Base-by-base conservation (phyloP, 768 basidiomycete species). In the Baorangia bicolor region DNA sequence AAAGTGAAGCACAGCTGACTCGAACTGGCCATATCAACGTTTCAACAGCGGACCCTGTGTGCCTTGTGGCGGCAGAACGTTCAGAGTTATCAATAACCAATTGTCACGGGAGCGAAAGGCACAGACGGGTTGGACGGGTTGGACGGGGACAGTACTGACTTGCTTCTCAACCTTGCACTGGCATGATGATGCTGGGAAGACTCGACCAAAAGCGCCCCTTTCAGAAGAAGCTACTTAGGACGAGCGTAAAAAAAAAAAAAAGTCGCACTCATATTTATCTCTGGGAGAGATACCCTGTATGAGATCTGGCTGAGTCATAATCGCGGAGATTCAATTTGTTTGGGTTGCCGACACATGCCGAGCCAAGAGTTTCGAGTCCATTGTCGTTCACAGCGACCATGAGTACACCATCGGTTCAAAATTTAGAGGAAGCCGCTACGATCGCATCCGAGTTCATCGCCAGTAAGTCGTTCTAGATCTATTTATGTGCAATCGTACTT, bases 371-470 rank as follows among this genome's bases (percentile, higher is more conserved):
- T n/a, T 21, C 38, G 43, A 38, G 34, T 28, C 14, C 28, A 12
- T 47, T 43, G 52, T 51, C 40, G 21, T 33, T 43, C 37, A 50
- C 56, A 16, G 3, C 39, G 46, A 61, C 48, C 53, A 71, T 73
- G 72, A 71, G 61, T 39, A 67, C 68, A 0, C 70, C 70, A 2
- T 71, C 72, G 0, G 64, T 71, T 30, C 70, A 71, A 35, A 75
- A 72, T 53, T 67, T 80, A 57, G 80, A 81, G 63, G 80, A 81
- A 48, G 80, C 81, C 14, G 78, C 79, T 6, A 61, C 70, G 16
- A 74, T 82, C 40, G 77, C 81, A 23, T 73, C 79, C 21, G 80
- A 81, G 57, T 81, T 75, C 59, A 76, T 81, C 14, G 70, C 73
- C 10, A 79, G 80, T 80, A 42, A 65, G 81, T 66, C 4, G 3